Evolutionary conservation across 2,329 filamentous ascomycete genomes (phyloP).

Genomic region (Fusarium stilboides): DNA sequence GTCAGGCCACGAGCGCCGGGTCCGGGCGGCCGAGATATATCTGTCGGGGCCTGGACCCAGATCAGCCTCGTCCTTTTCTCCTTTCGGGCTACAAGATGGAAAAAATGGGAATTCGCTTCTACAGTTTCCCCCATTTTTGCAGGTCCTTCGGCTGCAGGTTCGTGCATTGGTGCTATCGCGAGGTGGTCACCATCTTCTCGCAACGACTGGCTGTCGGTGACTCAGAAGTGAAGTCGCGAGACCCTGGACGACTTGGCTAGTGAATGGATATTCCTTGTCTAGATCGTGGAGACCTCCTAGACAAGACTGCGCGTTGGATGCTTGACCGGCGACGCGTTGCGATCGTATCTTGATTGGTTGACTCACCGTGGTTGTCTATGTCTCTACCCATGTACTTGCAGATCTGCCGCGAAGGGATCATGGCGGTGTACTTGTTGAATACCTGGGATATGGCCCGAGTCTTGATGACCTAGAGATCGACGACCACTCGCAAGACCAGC

Average conservation of each 20-base stretch:
- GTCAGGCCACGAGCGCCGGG: constrained; percentile 36
- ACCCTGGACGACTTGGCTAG: constrained; percentile 15
- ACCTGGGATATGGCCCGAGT: constrained; percentile 26
- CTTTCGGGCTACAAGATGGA: constrained; percentile 1
- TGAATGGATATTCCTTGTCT: constrained; percentile 13
- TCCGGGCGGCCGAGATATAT: constrained; percentile 49
- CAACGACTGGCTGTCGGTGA: constrained; percentile 50
- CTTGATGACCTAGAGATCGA: constrained; percentile 35
- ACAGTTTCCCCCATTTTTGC: constrained; percentile 1
- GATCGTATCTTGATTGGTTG: constrained; percentile 38
- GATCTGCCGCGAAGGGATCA: constrained; percentile 34
- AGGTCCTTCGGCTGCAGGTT: constrained; percentile 29
- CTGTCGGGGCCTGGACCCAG: constrained; percentile 25
- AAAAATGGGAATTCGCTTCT: constrained; percentile 22
- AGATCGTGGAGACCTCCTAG: constrained; percentile 17
- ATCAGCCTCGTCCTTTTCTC: constrained; percentile 40
- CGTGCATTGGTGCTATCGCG: constrained; percentile 47
- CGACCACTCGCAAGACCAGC: constrained; percentile 42
- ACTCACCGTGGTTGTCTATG: constrained; percentile 20
- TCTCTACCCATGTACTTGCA: constrained; percentile 24
- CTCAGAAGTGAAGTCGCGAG: constrained; percentile 39
- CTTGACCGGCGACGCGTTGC: constrained; percentile 45
- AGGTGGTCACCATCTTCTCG: constrained; percentile 34
- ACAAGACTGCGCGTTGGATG: constrained; percentile 37
- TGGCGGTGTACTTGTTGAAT: constrained; percentile 36